phyloP scores from a whole-genome alignment of 129 eudicot species.

The Solidago caesia region DNA sequence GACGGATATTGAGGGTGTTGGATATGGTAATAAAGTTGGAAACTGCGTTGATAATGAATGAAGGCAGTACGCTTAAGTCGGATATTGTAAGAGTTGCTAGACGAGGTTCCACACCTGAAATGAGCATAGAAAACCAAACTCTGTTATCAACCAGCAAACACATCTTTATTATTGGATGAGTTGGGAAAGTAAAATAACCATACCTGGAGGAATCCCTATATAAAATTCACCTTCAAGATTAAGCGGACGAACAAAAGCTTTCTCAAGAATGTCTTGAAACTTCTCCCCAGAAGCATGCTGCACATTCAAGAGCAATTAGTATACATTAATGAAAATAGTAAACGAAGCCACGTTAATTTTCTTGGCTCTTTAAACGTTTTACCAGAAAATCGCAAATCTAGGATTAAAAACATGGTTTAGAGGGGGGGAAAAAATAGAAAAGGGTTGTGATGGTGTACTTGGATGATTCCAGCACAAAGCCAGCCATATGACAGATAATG shows the following conservation, averaged over 20 bases:
- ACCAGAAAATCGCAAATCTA: too few species aligned
- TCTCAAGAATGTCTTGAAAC: conserved; percentile 77
- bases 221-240: conserved; percentile 65
- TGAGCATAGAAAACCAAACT: not conserved
- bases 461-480: conserved; percentile 84
- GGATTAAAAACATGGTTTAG: too few species aligned
- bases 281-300: conserved; percentile 75
- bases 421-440: too few species aligned
- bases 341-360: not conserved
- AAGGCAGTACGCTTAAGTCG: conserved; percentile 34
- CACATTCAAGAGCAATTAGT: not conserved
- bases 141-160: not conserved
- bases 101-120: conserved; percentile 72
- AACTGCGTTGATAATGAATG: conserved; percentile 46
- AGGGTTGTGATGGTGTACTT: conserved; percentile 44
- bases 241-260: conserved; percentile 63
- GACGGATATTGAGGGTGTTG: conserved; percentile 59
- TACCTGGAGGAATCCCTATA: conserved; percentile 82
- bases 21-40: conserved; percentile 49
- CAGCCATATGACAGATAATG: conserved; percentile 80
- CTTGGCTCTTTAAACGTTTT: too few species aligned
- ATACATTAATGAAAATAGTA: not conserved
- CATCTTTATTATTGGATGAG: not conserved
- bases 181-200: not conserved
- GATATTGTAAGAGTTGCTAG: conserved; percentile 39